Base-by-base conservation (phyloP, 768 basidiomycete genomes). In the Crassisporium funariophilum region DNA sequence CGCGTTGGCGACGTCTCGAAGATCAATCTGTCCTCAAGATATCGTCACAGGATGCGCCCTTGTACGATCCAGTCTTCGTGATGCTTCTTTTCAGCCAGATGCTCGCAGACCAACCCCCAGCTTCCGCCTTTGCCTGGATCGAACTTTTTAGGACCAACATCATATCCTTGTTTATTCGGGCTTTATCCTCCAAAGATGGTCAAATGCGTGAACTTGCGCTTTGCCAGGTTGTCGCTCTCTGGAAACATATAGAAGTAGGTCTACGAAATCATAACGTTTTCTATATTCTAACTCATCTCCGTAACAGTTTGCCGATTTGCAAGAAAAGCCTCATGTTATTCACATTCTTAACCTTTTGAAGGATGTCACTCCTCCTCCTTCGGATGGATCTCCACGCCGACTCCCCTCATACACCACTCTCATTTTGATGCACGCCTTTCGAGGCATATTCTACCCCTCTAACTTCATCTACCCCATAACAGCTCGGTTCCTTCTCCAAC, bases 391-490 rank as follows among this genome's bases (percentile, higher is more conserved):
- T 4, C 70, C 79, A 0, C 69, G 61, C 2, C 81, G 90, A 4
- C 69, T 97, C 0, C 87, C 95, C 0, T 81, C 88, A 1, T 86
- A 88, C 50, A 79, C 84, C 4, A 84, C 91, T 2, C 80, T 98
- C 13, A 79, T 95, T 55, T 75, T 98, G 42, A 76, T 86, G 2
- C 93, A 98, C 52, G 83, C 91, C 2, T 68, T 97, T 4, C 78
- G 86, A 21, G 83, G 82, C 1, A 75, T 95, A 24, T 95, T 93
- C 67, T 86, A 91, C 51, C 94, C 95, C 0, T 84, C 89, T 2
- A 84, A 87, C 41, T 90, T 92, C 64, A 83, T 91, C 35, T 98
- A 95, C 60, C 92, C 95, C 0, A 69, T 86, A 12, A 88, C 86
- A 0, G 83, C 90, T 1, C 79, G 88, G 4, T 98, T 97, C 75